Conservation (phyloP, 768 basidiomycete species). For the Rubroboletus pulcherrimus region DNA sequence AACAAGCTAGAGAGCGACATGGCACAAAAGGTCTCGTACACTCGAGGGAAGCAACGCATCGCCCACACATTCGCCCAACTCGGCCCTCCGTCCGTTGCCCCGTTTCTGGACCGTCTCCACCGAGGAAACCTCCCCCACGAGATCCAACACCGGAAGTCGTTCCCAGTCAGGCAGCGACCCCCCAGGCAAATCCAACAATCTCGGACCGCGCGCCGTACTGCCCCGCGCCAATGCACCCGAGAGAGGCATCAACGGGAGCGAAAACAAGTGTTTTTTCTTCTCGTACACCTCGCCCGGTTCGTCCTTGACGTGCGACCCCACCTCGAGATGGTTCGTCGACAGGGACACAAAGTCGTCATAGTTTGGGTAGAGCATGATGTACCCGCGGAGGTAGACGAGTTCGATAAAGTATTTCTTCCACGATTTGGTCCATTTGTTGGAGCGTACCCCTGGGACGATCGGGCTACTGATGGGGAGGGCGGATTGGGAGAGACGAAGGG, state of each 20-base stretch:
- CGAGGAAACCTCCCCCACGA: constrained; percentile 48
- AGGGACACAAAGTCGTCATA: constrained; percentile 66
- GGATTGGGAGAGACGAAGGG: constrained; percentile 59
- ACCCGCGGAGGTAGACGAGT: constrained; percentile 74
- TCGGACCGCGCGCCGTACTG: constrained; percentile 12
- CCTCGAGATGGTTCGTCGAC: constrained; percentile 89
- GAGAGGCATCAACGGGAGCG: constrained; percentile 63
- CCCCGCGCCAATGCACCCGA: constrained; percentile 13
- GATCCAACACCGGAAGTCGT: constrained; percentile 64
- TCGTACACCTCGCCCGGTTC: constrained; percentile 42
- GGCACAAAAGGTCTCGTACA: constrained; percentile 25
- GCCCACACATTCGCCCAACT: constrained; percentile 33
- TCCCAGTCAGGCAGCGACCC: constrained; percentile 49
- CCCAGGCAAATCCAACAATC: constrained; percentile 59
- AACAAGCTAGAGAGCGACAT: constrained; percentile 6
- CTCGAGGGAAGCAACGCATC: constrained; percentile 17
- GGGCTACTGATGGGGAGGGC: constrained; percentile 30
- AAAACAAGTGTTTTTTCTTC: constrained; percentile 62
- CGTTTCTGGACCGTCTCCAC: constrained; percentile 33
- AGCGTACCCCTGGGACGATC: constrained; percentile 73
- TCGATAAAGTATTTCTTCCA: constrained; percentile 94
- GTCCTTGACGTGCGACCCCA: constrained; percentile 73
- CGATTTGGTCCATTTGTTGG: constrained; percentile 74
- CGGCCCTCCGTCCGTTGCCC: constrained; percentile 32
- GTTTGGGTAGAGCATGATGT: constrained; percentile 89